A percentile compares a stretch with the other conserved stretches of the same genome.
These are phyloP conservation scores for Colletotrichum sp. DNA, from an alignment of 2,329 filamentous ascomycete genomes.

Conservation along the genomic window DNA sequence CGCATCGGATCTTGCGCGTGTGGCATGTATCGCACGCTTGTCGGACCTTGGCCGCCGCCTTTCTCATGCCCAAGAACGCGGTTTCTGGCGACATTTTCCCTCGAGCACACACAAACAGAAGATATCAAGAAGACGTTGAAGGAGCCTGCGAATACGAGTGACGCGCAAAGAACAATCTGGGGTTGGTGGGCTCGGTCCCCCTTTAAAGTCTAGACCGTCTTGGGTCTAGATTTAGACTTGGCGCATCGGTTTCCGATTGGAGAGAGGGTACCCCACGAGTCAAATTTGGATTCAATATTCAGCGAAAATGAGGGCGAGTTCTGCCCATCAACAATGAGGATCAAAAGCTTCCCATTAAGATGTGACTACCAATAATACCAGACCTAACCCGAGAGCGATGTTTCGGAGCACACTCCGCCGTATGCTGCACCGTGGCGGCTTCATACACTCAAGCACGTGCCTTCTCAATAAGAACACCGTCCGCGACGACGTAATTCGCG, in stretches of 20 bases:
- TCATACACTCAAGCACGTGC: neutral
- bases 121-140: neutral
- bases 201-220: neutral
- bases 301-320: neutral
- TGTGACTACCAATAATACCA: neutral
- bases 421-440: neutral
- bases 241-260: neutral
- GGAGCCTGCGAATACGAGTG: neutral
- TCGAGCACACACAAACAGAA: neutral
- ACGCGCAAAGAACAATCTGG: neutral
- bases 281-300: neutral
- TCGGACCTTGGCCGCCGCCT: neutral
- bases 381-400: neutral
- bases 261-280: neutral
- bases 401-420: neutral
- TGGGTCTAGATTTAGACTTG: neutral
- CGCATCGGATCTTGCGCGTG: neutral
- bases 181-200: neutral
- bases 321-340: neutral
- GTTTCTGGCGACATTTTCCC: neutral
- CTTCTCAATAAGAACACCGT: conserved; percentile 11
- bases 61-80: neutral
- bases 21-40: neutral
- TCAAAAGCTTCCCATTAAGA: neutral
- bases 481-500: conserved; percentile 24